These are phyloP conservation scores for Fraxinus excelsior DNA, from an alignment of 257 asterid species.

Conservation along the genomic window DNA sequence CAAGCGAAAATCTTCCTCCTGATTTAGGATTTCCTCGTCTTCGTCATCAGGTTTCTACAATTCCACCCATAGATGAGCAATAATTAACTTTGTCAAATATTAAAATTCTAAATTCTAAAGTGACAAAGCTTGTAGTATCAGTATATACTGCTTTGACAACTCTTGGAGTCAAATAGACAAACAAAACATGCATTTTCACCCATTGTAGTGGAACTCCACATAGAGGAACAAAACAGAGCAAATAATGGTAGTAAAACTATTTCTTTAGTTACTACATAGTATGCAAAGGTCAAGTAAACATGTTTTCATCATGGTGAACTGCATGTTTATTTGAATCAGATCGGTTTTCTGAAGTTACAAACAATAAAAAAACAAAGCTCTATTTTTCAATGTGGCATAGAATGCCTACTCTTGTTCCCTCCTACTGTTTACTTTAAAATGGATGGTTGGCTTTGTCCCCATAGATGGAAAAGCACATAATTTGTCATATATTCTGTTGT, in stretches of 20 bases:
- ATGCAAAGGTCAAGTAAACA: background rate
- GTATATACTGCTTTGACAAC: background rate
- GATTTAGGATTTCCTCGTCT: constrained; percentile 60
- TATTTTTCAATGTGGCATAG: background rate
- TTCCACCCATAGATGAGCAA: background rate
- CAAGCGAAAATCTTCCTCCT: constrained; percentile 82
- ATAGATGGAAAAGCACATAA: too few species aligned
- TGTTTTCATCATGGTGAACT: background rate
- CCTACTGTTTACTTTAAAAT: background rate
- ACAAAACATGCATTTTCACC: background rate
- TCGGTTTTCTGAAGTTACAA: background rate
- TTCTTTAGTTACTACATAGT: background rate
- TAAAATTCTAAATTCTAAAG: background rate
- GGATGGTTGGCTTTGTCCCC: background rate
- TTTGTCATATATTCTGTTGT: too few species aligned
- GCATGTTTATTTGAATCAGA: background rate
- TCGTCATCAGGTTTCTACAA: constrained; percentile 87
- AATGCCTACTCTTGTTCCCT: background rate
- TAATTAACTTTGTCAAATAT: background rate
- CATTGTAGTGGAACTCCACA: background rate
- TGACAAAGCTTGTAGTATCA: background rate
- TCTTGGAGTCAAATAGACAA: background rate
- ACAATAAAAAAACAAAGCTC: background rate
- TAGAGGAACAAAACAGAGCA: background rate
- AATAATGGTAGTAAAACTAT: background rate